These are phyloP conservation scores for Citrus unshiu DNA, from an alignment of 345 rosid genomes.

Conservation along the genomic window DNA sequence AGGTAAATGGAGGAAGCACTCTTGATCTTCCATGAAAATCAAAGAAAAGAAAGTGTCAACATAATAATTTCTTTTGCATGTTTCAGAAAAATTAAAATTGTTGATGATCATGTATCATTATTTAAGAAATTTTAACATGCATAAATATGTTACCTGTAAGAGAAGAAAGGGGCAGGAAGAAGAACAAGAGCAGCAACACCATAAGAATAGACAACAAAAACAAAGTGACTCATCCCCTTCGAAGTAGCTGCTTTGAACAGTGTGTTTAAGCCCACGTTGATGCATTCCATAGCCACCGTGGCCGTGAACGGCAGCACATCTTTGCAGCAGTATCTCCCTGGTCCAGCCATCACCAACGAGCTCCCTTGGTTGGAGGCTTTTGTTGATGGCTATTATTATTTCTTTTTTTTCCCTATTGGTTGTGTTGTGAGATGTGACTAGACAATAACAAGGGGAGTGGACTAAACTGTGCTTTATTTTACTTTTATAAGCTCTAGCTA, in stretches of 20 bases:
- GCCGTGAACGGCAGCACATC: constrained; percentile 65
- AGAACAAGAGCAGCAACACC: constrained; percentile 82
- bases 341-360: constrained; percentile 29
- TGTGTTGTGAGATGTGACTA: background rate
- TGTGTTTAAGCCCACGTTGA: constrained; percentile 67
- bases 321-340: constrained; percentile 37
- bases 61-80: background rate
- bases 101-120: background rate
- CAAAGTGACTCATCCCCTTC: constrained; percentile 74
- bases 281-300: constrained; percentile 68
- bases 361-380: constrained; percentile 1
- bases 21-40: constrained; percentile 53
- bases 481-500: background rate
- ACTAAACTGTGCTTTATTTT: background rate
- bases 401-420: background rate
- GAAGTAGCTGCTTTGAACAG: constrained; percentile 83
- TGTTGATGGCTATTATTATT: background rate
- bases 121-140: background rate
- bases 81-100: background rate
- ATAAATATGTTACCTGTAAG: constrained; percentile 44
- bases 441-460: background rate
- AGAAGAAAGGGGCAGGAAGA: constrained; percentile 76
- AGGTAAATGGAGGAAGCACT: constrained; percentile 67
- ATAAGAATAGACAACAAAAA: constrained; percentile 71
- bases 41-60: background rate